phyloP scores from a whole-genome alignment of 257 asterid genomes.

The Osmanthus fragrans region DNA sequence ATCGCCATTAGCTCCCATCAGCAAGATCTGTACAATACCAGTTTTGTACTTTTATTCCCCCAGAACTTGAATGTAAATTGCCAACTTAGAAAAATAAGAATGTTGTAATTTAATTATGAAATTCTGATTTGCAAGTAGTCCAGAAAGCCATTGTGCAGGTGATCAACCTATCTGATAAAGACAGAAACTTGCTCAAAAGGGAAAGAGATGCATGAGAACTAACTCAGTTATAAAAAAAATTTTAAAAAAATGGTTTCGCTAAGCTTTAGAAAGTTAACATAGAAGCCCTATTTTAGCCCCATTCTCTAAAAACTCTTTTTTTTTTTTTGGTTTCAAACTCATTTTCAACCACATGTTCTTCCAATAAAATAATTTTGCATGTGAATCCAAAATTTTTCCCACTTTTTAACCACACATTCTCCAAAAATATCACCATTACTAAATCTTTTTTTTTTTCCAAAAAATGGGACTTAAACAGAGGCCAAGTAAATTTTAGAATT shows the following conservation, averaged over 20 bases:
- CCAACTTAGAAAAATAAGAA: neutral
- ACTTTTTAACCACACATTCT: too few relatives aligned
- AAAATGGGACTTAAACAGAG: too few relatives aligned
- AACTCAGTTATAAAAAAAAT: too few relatives aligned
- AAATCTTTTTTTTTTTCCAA: too few relatives aligned
- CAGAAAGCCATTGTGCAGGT: neutral
- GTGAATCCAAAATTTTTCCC: too few relatives aligned
- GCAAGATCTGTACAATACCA: slow-evolving; percentile 66
- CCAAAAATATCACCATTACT: too few relatives aligned
- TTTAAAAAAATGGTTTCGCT: neutral
- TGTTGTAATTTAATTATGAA: neutral
- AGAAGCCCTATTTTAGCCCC: neutral
- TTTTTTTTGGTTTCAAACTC: too few relatives aligned
- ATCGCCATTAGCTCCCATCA: slow-evolving; percentile 80
- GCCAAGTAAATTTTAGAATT: neutral
- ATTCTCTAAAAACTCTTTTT: too few relatives aligned
- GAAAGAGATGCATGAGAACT: neutral
- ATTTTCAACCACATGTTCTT: too few relatives aligned
- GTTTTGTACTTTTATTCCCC: slow-evolving; percentile 1
- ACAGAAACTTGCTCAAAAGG: neutral
- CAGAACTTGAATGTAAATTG: neutral
- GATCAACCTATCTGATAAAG: neutral
- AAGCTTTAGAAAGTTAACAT: neutral
- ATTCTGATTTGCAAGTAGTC: neutral
- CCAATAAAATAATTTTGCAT: too few relatives aligned